These are phyloP conservation scores for Forsythia viridissima DNA, from an alignment of 257 asterid genomes.

Conservation along the genomic window DNA sequence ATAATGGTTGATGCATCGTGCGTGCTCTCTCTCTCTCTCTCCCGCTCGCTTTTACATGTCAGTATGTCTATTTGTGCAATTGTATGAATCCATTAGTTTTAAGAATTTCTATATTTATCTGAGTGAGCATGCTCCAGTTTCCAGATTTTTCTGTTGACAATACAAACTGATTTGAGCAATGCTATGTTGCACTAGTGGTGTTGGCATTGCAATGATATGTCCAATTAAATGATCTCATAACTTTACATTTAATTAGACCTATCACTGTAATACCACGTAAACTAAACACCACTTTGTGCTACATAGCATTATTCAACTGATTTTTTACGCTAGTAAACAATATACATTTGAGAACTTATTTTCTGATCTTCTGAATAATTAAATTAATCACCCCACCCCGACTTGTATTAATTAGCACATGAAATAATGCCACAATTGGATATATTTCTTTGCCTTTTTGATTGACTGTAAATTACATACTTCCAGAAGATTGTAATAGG, in stretches of 20 bases:
- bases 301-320: no score
- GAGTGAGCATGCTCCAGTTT: not conserved
- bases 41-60: not conserved
- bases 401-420: not conserved
- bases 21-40: not conserved
- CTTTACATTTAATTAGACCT: no score
- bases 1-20: not conserved
- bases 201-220: no score
- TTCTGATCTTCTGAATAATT: not conserved
- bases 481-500: no score
- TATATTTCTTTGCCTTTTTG: not conserved
- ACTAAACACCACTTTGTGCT: no score
- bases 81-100: not conserved
- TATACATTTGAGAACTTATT: not conserved
- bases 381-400: not conserved
- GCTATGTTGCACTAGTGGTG: no score
- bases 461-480: not conserved
- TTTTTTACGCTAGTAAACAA: not conserved
- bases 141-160: not conserved
- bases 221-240: no score
- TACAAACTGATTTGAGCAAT: not conserved
- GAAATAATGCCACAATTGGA: not conserved
- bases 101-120: not conserved
- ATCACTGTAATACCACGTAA: no score
- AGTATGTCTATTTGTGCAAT: not conserved